phyloP scores from a whole-genome alignment of 345 rosid genomes.

The Heritiera littoralis region DNA sequence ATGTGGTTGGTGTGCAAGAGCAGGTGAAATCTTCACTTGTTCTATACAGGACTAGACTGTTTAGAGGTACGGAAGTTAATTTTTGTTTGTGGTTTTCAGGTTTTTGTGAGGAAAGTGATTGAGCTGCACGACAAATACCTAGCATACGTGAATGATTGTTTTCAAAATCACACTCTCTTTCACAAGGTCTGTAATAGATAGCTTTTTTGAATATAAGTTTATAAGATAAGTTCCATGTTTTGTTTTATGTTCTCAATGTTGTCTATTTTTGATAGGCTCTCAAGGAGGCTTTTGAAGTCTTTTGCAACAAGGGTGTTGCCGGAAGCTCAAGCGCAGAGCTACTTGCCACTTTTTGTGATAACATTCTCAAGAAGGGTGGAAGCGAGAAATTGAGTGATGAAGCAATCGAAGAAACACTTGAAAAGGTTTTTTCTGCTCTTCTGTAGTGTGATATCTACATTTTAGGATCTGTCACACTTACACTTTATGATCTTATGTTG shows the following conservation, averaged over 20 bases:
- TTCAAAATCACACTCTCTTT: conserved; percentile 64
- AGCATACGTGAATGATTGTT: conserved; percentile 61
- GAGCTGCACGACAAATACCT: conserved; percentile 74
- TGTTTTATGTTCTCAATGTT: neutral
- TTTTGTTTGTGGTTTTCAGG: conserved; percentile 42
- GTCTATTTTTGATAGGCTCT: conserved; percentile 45
- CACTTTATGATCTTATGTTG: neutral
- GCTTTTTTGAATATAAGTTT: neutral
- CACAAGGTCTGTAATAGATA: conserved; percentile 56
- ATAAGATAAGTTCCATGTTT: neutral
- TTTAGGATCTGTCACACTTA: neutral
- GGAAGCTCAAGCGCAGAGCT: conserved; percentile 72
- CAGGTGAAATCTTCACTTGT: conserved; percentile 41
- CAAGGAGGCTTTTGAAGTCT: conserved; percentile 71
- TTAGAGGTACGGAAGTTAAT: conserved; percentile 19
- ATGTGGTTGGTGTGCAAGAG: conserved; percentile 46
- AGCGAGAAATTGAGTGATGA: conserved; percentile 77
- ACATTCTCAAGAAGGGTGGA: conserved; percentile 70
- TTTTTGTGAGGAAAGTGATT: conserved; percentile 64
- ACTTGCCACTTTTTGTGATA: conserved; percentile 68
- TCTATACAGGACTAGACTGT: neutral
- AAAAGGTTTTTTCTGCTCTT: conserved; percentile 45
- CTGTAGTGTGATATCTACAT: conserved; percentile 4
- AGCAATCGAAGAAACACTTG: conserved; percentile 68
- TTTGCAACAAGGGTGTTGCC: conserved; percentile 68